A percentile compares a stretch with the other conserved stretches of the same genome.
These are phyloP conservation scores for Sphaerobolus stellatus DNA, from an alignment of 1,284 basidiomycete species.

Conservation along the genomic window DNA sequence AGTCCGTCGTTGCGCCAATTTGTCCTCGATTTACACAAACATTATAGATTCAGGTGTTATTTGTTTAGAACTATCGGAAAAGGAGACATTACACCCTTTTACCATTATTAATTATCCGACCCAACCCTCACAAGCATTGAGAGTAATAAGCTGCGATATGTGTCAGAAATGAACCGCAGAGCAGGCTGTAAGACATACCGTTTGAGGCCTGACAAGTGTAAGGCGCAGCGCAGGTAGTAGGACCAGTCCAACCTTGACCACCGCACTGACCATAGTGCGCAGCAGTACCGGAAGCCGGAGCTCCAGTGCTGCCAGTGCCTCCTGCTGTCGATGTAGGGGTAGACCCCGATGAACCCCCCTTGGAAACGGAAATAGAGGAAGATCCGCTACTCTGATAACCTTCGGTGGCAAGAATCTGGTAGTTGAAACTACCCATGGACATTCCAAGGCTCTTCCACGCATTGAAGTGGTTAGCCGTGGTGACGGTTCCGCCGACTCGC, in stretches of 20 bases:
- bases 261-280: slow-evolving; percentile 37
- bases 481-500: slow-evolving; percentile 33
- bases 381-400: slow-evolving; percentile 35
- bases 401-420: slow-evolving; percentile 39
- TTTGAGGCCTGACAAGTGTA: slow-evolving; percentile 16
- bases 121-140: background rate
- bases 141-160: background rate
- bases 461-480: slow-evolving; percentile 36
- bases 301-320: background rate
- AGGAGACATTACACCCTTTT: too few relatives aligned
- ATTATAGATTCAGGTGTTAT: too few relatives aligned
- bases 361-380: slow-evolving; percentile 26
- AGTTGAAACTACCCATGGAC: slow-evolving; percentile 35
- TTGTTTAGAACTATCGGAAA: too few relatives aligned
- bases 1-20: too few relatives aligned
- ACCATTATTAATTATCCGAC: too few relatives aligned
- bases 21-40: too few relatives aligned
- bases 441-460: slow-evolving; percentile 35
- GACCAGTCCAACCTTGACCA: slow-evolving; percentile 33
- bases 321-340: background rate
- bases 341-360: background rate
- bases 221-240: slow-evolving; percentile 27
- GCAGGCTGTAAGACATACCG: background rate
- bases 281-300: slow-evolving; percentile 18
- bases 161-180: background rate